phyloP scores from a whole-genome alignment of 176 grass and related monocot genomes.

The Bromus sterilis region DNA sequence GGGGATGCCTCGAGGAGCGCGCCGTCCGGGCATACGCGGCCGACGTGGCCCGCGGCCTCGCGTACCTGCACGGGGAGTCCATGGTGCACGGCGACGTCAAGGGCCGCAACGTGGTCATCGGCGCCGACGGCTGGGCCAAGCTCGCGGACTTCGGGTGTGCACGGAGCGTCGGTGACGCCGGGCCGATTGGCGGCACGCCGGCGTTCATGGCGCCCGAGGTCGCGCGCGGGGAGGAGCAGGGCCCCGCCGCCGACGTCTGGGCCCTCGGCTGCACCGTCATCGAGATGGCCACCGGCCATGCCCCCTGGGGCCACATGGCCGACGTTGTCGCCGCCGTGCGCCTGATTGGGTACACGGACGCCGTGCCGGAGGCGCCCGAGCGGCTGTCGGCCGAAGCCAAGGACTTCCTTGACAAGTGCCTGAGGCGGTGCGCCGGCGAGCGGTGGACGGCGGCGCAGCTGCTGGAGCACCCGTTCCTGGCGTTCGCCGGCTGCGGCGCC shows the following conservation, averaged over 20 bases:
- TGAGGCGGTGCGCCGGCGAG: conserved; percentile 40
- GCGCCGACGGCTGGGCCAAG: conserved; percentile 53
- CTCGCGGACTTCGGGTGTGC: conserved; percentile 85
- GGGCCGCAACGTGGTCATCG: conserved; percentile 64
- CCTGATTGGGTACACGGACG: conserved; percentile 61
- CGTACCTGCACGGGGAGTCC: conserved; percentile 52
- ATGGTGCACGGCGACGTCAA: conserved; percentile 77
- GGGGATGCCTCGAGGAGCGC: conserved; percentile 39
- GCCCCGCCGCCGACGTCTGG: conserved; percentile 67
- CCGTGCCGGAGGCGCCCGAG: conserved; percentile 38
- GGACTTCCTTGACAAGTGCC: conserved; percentile 68
- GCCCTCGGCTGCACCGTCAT: conserved; percentile 66
- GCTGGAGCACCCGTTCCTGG: conserved; percentile 61
- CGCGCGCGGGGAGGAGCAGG: conserved; percentile 69
- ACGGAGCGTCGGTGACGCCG: neutral
- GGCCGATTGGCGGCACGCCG: conserved; percentile 56
- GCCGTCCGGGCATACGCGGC: conserved; percentile 26
- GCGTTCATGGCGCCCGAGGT: conserved; percentile 97
- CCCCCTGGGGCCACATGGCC: conserved; percentile 34
- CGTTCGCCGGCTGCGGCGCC: conserved; percentile 1
- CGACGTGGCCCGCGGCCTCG: conserved; percentile 52
- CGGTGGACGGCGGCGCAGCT: conserved; percentile 59
- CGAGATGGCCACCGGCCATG: conserved; percentile 71
- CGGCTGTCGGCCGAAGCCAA: conserved; percentile 54
- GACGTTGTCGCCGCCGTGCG: conserved; percentile 46